Conservation (phyloP, 2,329 filamentous ascomycete species). For the Trichophyton benhamiae region DNA sequence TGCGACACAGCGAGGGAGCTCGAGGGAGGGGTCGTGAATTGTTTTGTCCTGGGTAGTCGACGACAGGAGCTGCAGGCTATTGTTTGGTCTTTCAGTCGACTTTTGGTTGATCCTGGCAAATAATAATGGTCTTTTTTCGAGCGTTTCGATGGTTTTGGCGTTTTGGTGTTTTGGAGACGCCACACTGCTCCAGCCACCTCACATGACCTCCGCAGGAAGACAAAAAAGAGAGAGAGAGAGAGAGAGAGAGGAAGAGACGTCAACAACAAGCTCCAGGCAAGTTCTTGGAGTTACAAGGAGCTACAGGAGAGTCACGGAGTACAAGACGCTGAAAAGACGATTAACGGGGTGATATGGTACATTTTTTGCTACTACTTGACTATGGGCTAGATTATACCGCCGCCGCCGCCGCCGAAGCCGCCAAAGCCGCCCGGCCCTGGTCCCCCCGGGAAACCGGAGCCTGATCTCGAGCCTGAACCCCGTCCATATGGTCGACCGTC, state of each 20-base stretch:
- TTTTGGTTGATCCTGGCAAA: not conserved
- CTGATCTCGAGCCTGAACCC: slow-evolving; percentile 26
- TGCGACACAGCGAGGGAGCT: not conserved
- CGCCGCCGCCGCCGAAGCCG: slow-evolving; percentile 21
- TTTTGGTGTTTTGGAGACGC: not conserved
- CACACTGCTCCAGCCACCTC: not conserved
- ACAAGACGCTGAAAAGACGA: no score
- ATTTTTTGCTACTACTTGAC: no score
- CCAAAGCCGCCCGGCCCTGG: slow-evolving; percentile 43
- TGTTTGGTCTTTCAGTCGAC: not conserved
- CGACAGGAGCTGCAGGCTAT: not conserved
- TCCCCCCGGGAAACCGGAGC: slow-evolving; percentile 5
- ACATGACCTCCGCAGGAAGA: not conserved
- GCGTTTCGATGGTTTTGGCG: not conserved
- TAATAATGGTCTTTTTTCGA: not conserved
- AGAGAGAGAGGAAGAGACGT: no score
- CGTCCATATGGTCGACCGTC: slow-evolving; percentile 40
- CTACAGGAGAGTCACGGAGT: no score
- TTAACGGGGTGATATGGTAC: no score
- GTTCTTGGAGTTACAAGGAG: no score
- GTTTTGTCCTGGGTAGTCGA: not conserved
- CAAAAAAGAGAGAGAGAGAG: no score
- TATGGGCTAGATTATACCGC: slow-evolving; percentile 23
- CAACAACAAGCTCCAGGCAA: no score
- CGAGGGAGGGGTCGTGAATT: not conserved